phyloP scores from a whole-genome alignment of 768 basidiomycete genomes.

The Arthromyces matolae region DNA sequence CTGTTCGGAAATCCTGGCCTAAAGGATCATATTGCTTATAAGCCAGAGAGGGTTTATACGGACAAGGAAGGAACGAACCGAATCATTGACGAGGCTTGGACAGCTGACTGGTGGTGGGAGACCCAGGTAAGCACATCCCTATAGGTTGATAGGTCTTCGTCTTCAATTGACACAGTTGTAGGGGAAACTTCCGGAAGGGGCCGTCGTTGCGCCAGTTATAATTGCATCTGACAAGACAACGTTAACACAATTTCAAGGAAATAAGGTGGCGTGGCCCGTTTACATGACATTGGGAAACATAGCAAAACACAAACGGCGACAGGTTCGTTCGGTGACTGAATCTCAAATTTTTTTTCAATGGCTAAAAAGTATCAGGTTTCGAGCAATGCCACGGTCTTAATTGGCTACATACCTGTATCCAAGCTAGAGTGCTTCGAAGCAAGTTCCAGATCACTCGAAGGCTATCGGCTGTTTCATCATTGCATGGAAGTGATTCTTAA shows the following conservation, averaged over 20 bases:
- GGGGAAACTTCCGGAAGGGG: neutral
- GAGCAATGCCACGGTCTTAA: neutral
- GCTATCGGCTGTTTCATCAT: neutral
- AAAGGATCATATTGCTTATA: neutral
- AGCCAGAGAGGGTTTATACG: neutral
- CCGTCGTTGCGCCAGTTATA: neutral
- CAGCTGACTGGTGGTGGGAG: constrained; percentile 19
- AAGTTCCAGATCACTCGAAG: neutral
- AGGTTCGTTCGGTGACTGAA: neutral
- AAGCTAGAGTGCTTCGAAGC: neutral
- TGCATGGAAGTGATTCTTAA: neutral
- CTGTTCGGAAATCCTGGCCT: neutral
- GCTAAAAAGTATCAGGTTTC: neutral
- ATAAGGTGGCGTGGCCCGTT: constrained; percentile 17
- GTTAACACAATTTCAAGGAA: neutral
- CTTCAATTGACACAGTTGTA: neutral
- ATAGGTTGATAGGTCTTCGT: too few relatives aligned
- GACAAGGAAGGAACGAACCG: neutral
- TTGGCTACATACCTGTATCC: neutral
- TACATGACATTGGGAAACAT: constrained; percentile 4
- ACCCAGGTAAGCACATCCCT: constrained; percentile 4
- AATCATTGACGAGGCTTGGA: constrained; percentile 13
- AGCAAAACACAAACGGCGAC: constrained; percentile 3
- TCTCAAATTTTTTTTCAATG: neutral
- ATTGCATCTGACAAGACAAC: neutral